Evolutionary conservation across 495 filamentous ascomycete genomes (phyloP), one percentile per base, ranked within the genome.

Genomic region (Tuber calosporum): DNA sequence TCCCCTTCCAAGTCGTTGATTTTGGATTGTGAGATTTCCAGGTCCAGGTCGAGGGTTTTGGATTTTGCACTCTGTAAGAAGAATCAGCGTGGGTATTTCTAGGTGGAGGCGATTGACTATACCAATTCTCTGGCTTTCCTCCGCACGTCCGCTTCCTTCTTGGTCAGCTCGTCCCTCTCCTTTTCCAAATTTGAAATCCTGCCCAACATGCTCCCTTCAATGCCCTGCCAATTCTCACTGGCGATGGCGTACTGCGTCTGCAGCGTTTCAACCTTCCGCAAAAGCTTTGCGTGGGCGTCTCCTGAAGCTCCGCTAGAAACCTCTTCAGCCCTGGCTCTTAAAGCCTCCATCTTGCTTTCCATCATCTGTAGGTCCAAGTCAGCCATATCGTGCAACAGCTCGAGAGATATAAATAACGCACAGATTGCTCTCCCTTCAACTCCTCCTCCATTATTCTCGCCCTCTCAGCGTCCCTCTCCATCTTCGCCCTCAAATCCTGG

Each of bases 171-270:
- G 79, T 98, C 94, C 66, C 93, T 85, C 79, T 99, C 96, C 80
- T 90, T 93, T 81, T 99, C 95, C 15, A 97, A 84, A 71, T 84
- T 89, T 1, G 88, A 85, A 39, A 96, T 85, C 67, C 93, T 86
- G 34, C 90, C 86, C 45, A 92, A 86, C 67, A 98, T 83, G 0
- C 91, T 93, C 19, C 91, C 87, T 77, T 99, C 94, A 67, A 98
- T 91, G 0, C 93, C 92, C 74, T 97, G 93, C 96, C 96, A 99
- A 81, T 98, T 99, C 78, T 96, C 93, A 74, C 92, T 94, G 3
- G 96, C 95, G 69, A 93, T 88, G 0, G 93, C 90, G 82, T 99
- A 96, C 82, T 99, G 96, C 6, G 91, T 94, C 83, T 98, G 96
- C 69, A 99, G 83, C 3, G 92, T 97, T 85, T 99, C 96, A 40